phyloP scores from a whole-genome alignment of 129 eudicot genomes.

The Calendula officinalis region DNA sequence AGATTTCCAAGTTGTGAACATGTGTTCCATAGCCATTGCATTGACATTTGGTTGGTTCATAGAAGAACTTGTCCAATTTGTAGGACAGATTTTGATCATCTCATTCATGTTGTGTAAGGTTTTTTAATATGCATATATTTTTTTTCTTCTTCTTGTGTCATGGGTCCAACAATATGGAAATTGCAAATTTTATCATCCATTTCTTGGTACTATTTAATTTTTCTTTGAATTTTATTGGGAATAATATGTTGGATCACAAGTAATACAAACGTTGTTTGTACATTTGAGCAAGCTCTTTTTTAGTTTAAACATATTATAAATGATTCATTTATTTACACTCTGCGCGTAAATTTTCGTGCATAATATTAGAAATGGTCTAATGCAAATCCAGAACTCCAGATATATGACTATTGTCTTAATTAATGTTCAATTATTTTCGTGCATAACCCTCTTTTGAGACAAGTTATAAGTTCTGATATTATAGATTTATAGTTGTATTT shows the following conservation, averaged over 20 bases:
- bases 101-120: conserved; percentile 29
- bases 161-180: conserved; percentile 12
- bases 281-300: too few relatives aligned
- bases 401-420: too few relatives aligned
- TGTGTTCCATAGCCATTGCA: conserved; percentile 59
- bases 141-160: conserved; percentile 7
- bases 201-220: conserved; percentile 3
- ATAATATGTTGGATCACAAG: conserved; percentile 2
- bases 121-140: conserved; percentile 2
- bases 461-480: too few relatives aligned
- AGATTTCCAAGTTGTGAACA: conserved; percentile 60
- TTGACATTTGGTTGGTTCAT: conserved; percentile 60
- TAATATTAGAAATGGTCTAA: too few relatives aligned
- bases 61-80: conserved; percentile 65
- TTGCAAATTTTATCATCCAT: conserved; percentile 18
- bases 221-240: not conserved
- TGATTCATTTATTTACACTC: too few relatives aligned
- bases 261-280: too few relatives aligned
- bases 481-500: too few relatives aligned
- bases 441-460: too few relatives aligned
- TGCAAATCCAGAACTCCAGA: too few relatives aligned
- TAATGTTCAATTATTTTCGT: too few relatives aligned
- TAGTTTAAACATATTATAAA: too few relatives aligned
- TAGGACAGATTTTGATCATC: conserved; percentile 35
- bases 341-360: too few relatives aligned